Conservation (phyloP, 2,329 filamentous ascomycete genomes). For the Venturia asperata region DNA sequence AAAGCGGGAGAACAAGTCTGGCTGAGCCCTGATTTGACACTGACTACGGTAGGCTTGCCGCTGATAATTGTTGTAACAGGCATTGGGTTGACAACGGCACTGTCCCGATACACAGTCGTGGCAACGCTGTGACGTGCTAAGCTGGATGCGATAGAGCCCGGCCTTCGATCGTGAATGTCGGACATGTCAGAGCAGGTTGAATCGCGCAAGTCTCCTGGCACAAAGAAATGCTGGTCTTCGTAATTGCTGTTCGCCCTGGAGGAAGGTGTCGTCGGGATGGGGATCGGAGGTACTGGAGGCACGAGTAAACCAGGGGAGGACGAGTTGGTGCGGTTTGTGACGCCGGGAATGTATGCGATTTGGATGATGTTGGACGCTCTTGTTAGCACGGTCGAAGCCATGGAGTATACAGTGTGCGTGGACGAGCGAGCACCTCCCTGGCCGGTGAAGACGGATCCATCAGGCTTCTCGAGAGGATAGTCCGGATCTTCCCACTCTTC, state of each 20-base stretch:
- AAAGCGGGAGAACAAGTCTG: slow-evolving; percentile 43
- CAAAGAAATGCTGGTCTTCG: slow-evolving; percentile 82
- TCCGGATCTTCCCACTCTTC: slow-evolving; percentile 52
- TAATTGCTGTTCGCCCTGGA: slow-evolving; percentile 52
- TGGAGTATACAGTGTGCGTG: slow-evolving; percentile 78
- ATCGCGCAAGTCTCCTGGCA: slow-evolving; percentile 81
- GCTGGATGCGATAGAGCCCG: slow-evolving; percentile 41
- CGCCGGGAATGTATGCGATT: slow-evolving; percentile 96
- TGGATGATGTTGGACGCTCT: slow-evolving; percentile 98
- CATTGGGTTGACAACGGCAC: slow-evolving; percentile 69
- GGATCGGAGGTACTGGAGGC: slow-evolving; percentile 90
- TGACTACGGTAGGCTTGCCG: slow-evolving; percentile 86
- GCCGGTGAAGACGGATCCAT: slow-evolving; percentile 49
- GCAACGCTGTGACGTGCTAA: slow-evolving; percentile 58
- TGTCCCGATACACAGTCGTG: slow-evolving; percentile 89
- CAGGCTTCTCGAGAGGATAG: slow-evolving; percentile 51
- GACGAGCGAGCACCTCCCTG: slow-evolving; percentile 61
- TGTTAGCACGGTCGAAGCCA: slow-evolving; percentile 91
- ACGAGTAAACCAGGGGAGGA: slow-evolving; percentile 70
- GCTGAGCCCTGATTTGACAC: slow-evolving; percentile 62
- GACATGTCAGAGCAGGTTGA: slow-evolving; percentile 81
- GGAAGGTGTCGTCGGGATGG: slow-evolving; percentile 50
- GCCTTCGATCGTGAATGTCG: slow-evolving; percentile 35
- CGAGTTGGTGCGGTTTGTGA: slow-evolving; percentile 78
- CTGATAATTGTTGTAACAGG: slow-evolving; percentile 82